Base-by-base conservation (phyloP, 2,329 filamentous ascomycete species). In the Sarocladium oryzae region DNA sequence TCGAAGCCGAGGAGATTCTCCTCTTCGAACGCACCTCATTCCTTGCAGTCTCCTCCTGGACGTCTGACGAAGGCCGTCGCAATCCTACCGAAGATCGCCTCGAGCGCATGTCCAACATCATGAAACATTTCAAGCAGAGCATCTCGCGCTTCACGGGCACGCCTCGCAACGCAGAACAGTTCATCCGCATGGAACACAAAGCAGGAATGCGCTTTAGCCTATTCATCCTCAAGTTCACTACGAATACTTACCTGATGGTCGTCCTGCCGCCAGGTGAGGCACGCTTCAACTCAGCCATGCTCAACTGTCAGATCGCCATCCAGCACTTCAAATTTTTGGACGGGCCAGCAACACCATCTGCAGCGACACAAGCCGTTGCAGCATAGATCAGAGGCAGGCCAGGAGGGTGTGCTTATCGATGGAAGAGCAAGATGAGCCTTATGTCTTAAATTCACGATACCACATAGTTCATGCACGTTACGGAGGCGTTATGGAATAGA, bases 121-220 rank as follows among this genome's bases (percentile, higher is more conserved):
- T 99, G 71, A 99, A 99, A 73, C 91, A 92, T 53, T 96, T 97
- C 75, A 99, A 97, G 74, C 92, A 97, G 72, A 82, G 75, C 56
- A 79, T 81, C 54, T 84, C 81, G 52, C 83, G 86, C 59, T 89
- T 88, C 67, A 90, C 86, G 1, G 86, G 86, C 46, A 87, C 86
- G 23, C 86, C 87, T n/a, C 84, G 87, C 50, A 88, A 87, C 56
- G 84, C 85, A 4, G 88, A 89, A 68, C 87, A 90, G 67, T 91
- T 92, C 60, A 82, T 83, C 43, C 77, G 89, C 60, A 85, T 92
- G 73, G 86, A 90, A 67, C 83, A 91, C 69, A 91, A 89, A 68
- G 85, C 86, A 51, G 78, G 78, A 51, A 75, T 81, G 40, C 79
- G 80, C 53, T 97, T 97, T 73, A 95, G 89, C 69, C 85, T 96